Evolutionary conservation across 805 yeast species (phyloP).

Genomic region (Monosporozyma aerobia): DNA sequence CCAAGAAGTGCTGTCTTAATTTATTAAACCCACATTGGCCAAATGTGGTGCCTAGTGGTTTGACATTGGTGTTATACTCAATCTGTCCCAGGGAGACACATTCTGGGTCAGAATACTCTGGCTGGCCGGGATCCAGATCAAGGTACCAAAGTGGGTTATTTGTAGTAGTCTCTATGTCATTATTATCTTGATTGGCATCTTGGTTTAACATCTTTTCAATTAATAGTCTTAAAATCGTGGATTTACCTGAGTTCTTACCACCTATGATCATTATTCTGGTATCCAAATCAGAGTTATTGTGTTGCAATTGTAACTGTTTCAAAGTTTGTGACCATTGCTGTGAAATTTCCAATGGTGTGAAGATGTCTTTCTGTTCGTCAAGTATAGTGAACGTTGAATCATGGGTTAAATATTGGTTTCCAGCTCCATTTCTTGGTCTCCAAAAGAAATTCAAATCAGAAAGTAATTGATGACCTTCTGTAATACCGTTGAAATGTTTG

Average conservation of each 20-base stretch:
- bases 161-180: background rate
- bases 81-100: conserved; percentile 45
- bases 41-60: conserved; percentile 19
- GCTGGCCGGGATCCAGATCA: conserved; percentile 86
- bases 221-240: conserved; percentile 53
- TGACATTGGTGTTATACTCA: conserved; percentile 9
- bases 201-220: conserved; percentile 34
- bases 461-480: conserved; percentile 10
- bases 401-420: background rate
- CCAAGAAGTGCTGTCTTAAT: conserved; percentile 37
- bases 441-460: conserved; percentile 19
- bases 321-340: conserved; percentile 16
- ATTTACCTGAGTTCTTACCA: conserved; percentile 74
- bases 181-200: conserved; percentile 6
- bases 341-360: conserved; percentile 12
- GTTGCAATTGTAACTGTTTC: conserved; percentile 17
- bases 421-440: conserved; percentile 8
- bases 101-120: conserved; percentile 68
- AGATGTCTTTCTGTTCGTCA: conserved; percentile 6
- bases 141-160: conserved; percentile 37
- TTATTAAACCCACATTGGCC: conserved; percentile 14
- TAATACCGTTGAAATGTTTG: conserved; percentile 7
- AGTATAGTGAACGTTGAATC: conserved; percentile 12
- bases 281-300: conserved; percentile 17
- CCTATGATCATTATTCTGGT: conserved; percentile 32